Evolutionary conservation across 1,284 basidiomycete genomes (phyloP).

Genomic region (Tranzscheliella williamsii): DNA sequence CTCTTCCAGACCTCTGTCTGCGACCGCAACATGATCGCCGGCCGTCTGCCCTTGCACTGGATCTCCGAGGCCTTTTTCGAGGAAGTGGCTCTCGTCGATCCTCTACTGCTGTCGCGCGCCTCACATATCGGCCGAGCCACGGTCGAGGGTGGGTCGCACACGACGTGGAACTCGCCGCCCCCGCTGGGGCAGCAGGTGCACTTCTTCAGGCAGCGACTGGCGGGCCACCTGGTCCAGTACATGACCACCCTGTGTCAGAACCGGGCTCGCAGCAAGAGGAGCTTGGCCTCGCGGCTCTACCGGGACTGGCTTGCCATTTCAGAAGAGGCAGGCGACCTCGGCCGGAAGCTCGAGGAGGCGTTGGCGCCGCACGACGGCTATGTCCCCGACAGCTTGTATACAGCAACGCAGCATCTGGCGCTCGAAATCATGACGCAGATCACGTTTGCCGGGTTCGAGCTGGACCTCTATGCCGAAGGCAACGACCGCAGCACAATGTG

Average conservation of each 20-base stretch:
- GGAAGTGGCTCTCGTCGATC: conserved; percentile 31
- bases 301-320: conserved; percentile 33
- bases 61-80: conserved; percentile 31
- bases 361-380: conserved; percentile 15
- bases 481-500: conserved; percentile 24
- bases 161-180: conserved; percentile 16
- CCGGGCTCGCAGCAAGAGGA: conserved; percentile 38
- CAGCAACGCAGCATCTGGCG: conserved; percentile 69
- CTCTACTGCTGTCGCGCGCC: conserved; percentile 21
- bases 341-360: conserved; percentile 9
- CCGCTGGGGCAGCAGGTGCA: conserved; percentile 24
- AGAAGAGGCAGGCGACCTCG: conserved; percentile 30
- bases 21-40: conserved; percentile 36
- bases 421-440: conserved; percentile 71
- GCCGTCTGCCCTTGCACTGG: conserved; percentile 30
- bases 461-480: conserved; percentile 70
- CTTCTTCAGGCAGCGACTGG: conserved; percentile 27
- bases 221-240: conserved; percentile 40
- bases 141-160: conserved; percentile 20
- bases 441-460: conserved; percentile 74
- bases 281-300: conserved; percentile 26
- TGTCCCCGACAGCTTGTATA: conserved; percentile 44
- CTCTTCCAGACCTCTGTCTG: conserved; percentile 34
- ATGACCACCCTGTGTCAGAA: conserved; percentile 42
- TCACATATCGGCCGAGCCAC: conserved; percentile 15